phyloP scores from a whole-genome alignment of 805 yeast species.

The Candida pseudofarinosa region DNA sequence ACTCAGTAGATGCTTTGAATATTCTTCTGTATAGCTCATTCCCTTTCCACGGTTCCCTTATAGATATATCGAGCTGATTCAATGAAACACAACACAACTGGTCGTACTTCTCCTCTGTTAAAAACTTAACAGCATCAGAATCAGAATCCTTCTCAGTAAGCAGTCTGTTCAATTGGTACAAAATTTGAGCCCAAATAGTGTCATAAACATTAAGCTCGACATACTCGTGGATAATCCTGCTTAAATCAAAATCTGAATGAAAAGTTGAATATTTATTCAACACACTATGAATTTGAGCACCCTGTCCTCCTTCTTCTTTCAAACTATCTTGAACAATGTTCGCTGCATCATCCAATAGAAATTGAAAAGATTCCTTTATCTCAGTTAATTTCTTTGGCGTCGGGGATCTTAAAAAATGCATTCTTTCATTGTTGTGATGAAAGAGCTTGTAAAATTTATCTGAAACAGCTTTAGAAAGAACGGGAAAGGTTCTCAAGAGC shows the following conservation, averaged over 20 bases:
- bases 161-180: slow-evolving; percentile 29
- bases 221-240: slow-evolving; percentile 58
- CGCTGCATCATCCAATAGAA: slow-evolving; percentile 32
- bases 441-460: slow-evolving; percentile 34
- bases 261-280: slow-evolving; percentile 25
- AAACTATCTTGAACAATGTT: slow-evolving; percentile 36
- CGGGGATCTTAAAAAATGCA: slow-evolving; percentile 26
- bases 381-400: slow-evolving; percentile 21
- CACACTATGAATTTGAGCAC: slow-evolving; percentile 29
- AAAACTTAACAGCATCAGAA: slow-evolving; percentile 20
- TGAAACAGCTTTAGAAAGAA: slow-evolving; percentile 37
- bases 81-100: slow-evolving; percentile 39
- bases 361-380: slow-evolving; percentile 28
- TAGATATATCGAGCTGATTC: slow-evolving; percentile 48
- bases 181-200: slow-evolving; percentile 54
- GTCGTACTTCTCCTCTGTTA: slow-evolving; percentile 30
- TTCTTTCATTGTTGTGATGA: slow-evolving; percentile 37
- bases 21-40: slow-evolving; percentile 40
- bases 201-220: slow-evolving; percentile 68
- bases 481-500: slow-evolving; percentile 33
- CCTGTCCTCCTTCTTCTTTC: slow-evolving; percentile 28
- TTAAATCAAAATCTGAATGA: slow-evolving; percentile 44
- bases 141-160: slow-evolving; percentile 13
- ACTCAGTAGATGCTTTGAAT: slow-evolving; percentile 46
- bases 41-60: slow-evolving; percentile 35